These are phyloP conservation scores for Blastomyces percursus DNA, from an alignment of 2,329 filamentous ascomycete genomes.

Conservation along the genomic window DNA sequence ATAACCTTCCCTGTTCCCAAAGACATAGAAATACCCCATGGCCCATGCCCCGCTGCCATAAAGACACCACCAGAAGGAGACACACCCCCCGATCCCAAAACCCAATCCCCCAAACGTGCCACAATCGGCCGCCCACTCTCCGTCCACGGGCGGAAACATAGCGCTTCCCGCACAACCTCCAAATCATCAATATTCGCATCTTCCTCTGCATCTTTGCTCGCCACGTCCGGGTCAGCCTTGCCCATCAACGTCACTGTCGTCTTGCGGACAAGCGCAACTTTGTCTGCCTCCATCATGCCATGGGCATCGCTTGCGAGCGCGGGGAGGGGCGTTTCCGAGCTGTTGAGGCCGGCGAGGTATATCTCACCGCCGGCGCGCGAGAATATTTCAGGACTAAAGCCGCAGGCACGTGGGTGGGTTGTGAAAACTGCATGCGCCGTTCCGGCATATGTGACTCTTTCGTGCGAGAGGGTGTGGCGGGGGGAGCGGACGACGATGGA, in stretches of 20 bases:
- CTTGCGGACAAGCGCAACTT: slow-evolving; percentile 26
- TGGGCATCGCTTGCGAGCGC: slow-evolving; percentile 34
- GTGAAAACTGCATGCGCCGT: slow-evolving; percentile 60
- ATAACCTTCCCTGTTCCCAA: slow-evolving; percentile 61
- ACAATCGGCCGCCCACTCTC: slow-evolving; percentile 54
- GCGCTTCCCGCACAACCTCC: slow-evolving; percentile 51
- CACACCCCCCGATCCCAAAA: slow-evolving; percentile 42
- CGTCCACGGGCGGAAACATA: slow-evolving; percentile 66
- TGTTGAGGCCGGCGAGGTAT: slow-evolving; percentile 64
- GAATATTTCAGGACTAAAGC: slow-evolving; percentile 62
- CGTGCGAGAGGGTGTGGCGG: slow-evolving; percentile 28
- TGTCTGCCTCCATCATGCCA: slow-evolving; percentile 32
- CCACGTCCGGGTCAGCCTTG: slow-evolving; percentile 13
- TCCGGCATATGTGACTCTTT: slow-evolving; percentile 27
- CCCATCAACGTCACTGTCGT: slow-evolving; percentile 28
- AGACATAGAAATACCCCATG: slow-evolving; percentile 58
- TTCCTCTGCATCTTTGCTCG: slow-evolving; percentile 14
- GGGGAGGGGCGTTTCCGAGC: slow-evolving; percentile 49
- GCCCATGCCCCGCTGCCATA: slow-evolving; percentile 60
- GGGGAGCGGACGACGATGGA: slow-evolving; percentile 57
- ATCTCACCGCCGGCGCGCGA: slow-evolving; percentile 56
- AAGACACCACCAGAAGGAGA: slow-evolving; percentile 52
- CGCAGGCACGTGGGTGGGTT: slow-evolving; percentile 39
- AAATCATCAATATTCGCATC: slow-evolving; percentile 40
- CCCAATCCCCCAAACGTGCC: slow-evolving; percentile 43